A percentile compares a stretch with the other conserved stretches of the same genome.
Evolutionary conservation across 2,329 filamentous ascomycete genomes (phyloP).

Genomic region (Ilyonectria sp.): DNA sequence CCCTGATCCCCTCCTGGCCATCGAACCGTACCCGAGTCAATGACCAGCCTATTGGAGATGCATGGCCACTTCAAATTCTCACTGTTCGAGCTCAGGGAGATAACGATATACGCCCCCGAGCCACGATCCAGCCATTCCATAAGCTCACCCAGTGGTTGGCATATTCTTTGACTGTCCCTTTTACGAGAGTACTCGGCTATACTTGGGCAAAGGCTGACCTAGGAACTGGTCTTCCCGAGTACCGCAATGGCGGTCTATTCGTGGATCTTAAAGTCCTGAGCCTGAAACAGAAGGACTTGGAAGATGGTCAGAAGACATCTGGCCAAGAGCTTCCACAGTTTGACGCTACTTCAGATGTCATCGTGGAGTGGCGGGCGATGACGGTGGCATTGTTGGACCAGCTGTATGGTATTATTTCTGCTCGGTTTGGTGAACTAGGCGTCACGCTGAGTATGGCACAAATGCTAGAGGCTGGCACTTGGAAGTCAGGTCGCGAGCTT

Average conservation of each 20-base stretch:
- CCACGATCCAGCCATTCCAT: slow-evolving; percentile 67
- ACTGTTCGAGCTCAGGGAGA: slow-evolving; percentile 10
- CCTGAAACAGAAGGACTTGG: slow-evolving; percentile 62
- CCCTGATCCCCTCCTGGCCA: slow-evolving; percentile 66
- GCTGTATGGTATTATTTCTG: slow-evolving; percentile 60
- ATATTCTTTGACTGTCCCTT: slow-evolving; percentile 80
- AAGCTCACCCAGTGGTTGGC: slow-evolving; percentile 81
- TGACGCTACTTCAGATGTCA: slow-evolving; percentile 67
- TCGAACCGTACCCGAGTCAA: slow-evolving; percentile 65
- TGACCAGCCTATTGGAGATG: slow-evolving; percentile 63
- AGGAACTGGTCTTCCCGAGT: slow-evolving; percentile 79
- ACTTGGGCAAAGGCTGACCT: slow-evolving; percentile 68
- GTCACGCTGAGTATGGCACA: slow-evolving; percentile 63
- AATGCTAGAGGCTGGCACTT: slow-evolving; percentile 67
- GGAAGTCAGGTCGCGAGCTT: slow-evolving; percentile 82
- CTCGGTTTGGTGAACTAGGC: slow-evolving; percentile 52
- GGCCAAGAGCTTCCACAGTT: slow-evolving; percentile 64
- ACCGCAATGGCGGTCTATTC: slow-evolving; percentile 80
- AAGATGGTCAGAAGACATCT: slow-evolving; percentile 60
- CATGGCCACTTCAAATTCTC: slow-evolving; percentile 61
- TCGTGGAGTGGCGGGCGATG: slow-evolving; percentile 74
- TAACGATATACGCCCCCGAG: slow-evolving; percentile 5
- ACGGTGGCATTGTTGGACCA: slow-evolving; percentile 70
- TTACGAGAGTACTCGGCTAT: slow-evolving; percentile 66
- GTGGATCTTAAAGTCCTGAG: slow-evolving; percentile 71